These are phyloP conservation scores for Dothistroma septosporum DNA, from an alignment of 2,329 filamentous ascomycete genomes.

Conservation along the genomic window DNA sequence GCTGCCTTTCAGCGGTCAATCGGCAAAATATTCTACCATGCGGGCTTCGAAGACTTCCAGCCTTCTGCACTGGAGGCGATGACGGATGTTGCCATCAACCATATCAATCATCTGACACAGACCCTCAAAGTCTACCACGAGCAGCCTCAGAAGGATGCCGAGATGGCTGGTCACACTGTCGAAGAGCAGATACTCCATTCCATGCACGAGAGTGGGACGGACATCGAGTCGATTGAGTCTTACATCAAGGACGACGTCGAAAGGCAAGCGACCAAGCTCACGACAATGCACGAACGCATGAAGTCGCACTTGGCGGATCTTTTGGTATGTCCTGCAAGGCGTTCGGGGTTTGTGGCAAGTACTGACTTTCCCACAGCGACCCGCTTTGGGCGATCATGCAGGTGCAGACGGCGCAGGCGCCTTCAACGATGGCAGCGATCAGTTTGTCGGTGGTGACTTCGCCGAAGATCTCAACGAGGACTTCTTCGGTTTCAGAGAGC, in stretches of 20 bases:
- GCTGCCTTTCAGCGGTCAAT: slow-evolving; percentile 85
- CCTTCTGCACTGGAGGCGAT: slow-evolving; percentile 87
- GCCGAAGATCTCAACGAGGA: slow-evolving; percentile 97
- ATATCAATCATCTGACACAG: slow-evolving; percentile 76
- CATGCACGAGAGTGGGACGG: slow-evolving; percentile 76
- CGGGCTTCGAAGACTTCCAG: slow-evolving; percentile 95
- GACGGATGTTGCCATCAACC: slow-evolving; percentile 84
- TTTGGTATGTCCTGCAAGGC: slow-evolving; percentile 46
- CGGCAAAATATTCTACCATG: slow-evolving; percentile 91
- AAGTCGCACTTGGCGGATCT: slow-evolving; percentile 89
- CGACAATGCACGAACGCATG: slow-evolving; percentile 88
- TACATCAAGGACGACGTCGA: slow-evolving; percentile 96
- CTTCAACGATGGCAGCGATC: slow-evolving; percentile 95
- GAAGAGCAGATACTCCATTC: slow-evolving; percentile 88
- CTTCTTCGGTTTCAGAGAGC: slow-evolving; percentile 96
- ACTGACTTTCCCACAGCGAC: slow-evolving; percentile 51
- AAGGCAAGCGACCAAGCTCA: slow-evolving; percentile 71
- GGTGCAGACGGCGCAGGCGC: slow-evolving; percentile 80
- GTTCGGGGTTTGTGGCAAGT: not conserved
- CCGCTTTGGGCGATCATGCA: slow-evolving; percentile 70
- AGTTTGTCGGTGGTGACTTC: slow-evolving; percentile 94
- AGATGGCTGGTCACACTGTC: slow-evolving; percentile 62
- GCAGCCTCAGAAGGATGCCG: slow-evolving; percentile 58
- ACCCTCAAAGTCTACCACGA: slow-evolving; percentile 81
- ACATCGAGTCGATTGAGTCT: slow-evolving; percentile 72